Base-by-base conservation (phyloP, 1,284 basidiomycete species). In the Trichosporon inkin region DNA sequence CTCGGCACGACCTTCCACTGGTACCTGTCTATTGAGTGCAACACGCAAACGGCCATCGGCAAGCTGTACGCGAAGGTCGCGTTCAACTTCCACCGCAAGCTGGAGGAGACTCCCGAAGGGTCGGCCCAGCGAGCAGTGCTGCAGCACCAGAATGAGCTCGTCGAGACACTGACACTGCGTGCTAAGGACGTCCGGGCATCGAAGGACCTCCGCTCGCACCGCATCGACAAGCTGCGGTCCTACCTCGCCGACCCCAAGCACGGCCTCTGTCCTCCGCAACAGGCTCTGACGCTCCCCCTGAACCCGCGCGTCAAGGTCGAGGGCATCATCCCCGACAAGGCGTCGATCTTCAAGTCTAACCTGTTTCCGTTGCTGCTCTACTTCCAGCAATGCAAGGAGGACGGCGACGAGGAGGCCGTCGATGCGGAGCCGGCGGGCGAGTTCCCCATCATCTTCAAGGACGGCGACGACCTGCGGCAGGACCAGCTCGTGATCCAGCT, bases 381-480 rank as follows among this genome's bases (percentile, higher is more conserved):
- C 78, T 95, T 98, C 74, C 87, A 91, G 71, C 88, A 88, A 63
- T 51, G 39, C 11, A 47, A 44, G 2, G 53, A 53, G 13, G 49
- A 28, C 2, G 22, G 44, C 10, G 61, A 68, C 3, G 68, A 71
- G 11, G 73, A 71, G 34, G 65, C 66, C 10, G 55, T 66, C 32
- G 67, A 75, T 44, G 66, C 60, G 13, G 60, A 44, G 51, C 35
- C 53, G 38, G 61, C 17, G 1, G 70, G 68, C 4, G 88, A 92
- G 72, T 99, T 90, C 75, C 89, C 93, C 0, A 84, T 97, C 53
- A 99, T 99, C 65, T 98, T 98, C 83, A 99, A 99, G 78, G 94
- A 97, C 67, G 96, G 96, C 6, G 96, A 99, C 74, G 96, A 99
- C 74, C 86, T 99, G 82, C 87, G 95, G 19, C 96, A 99, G 76